Conservation (phyloP, 805 yeast species). For the Lipomyces yamadae region DNA sequence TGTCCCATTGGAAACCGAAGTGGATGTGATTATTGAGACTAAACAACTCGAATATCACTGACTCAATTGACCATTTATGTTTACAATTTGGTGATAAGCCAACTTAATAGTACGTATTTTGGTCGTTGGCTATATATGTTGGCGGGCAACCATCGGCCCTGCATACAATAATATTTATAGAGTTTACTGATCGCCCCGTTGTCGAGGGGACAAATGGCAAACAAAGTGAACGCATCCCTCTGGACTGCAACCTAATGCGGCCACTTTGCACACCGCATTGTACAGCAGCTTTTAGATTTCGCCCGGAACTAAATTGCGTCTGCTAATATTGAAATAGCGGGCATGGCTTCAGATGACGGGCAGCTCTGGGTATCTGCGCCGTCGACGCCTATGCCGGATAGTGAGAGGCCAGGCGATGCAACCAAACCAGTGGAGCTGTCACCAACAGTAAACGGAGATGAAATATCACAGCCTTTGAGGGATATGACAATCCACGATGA, state of each 20-base stretch:
- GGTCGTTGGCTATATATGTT: no score
- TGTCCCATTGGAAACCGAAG: no score
- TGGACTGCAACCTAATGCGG: no score
- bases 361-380: conserved; percentile 20
- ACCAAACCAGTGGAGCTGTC: background rate
- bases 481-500: background rate
- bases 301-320: background rate
- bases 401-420: background rate
- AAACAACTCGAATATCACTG: no score
- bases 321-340: background rate
- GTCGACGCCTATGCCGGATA: background rate
- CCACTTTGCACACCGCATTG: background rate
- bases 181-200: background rate
- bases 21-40: no score
- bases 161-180: no score
- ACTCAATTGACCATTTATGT: no score
- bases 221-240: no score
- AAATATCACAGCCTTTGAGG: background rate
- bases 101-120: no score
- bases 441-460: background rate
- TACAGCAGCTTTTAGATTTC: background rate
- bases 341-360: conserved; percentile 14
- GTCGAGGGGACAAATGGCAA: background rate
- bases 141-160: no score
- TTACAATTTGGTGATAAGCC: no score